phyloP scores from a whole-genome alignment of 768 basidiomycete species.

The Xerocomellus chrysenteron region DNA sequence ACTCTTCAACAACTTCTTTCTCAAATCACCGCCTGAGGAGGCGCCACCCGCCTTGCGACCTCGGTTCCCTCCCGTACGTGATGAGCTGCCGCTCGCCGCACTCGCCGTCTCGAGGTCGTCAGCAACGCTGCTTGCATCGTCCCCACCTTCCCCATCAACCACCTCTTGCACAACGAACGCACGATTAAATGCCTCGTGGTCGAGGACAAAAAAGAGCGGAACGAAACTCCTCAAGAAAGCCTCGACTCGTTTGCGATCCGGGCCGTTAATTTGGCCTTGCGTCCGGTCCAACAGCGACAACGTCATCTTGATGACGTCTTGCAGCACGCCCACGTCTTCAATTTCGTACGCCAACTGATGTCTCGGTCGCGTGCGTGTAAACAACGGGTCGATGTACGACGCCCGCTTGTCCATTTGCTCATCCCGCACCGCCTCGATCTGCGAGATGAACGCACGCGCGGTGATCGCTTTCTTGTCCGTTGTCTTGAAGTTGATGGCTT shows the following conservation, averaged over 20 bases:
- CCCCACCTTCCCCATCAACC: conserved; percentile 59
- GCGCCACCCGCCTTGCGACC: conserved; percentile 42
- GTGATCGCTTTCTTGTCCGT: conserved; percentile 85
- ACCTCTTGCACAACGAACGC: conserved; percentile 66
- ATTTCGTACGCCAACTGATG: conserved; percentile 82
- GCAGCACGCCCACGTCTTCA: conserved; percentile 72
- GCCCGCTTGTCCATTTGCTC: conserved; percentile 79
- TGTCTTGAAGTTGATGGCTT: conserved; percentile 86
- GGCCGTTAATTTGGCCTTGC: conserved; percentile 64
- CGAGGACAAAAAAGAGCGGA: conserved; percentile 75
- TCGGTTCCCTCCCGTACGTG: conserved; percentile 36
- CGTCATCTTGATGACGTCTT: conserved; percentile 85
- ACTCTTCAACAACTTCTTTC: conserved; percentile 80
- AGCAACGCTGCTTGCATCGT: conserved; percentile 36
- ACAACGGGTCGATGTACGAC: conserved; percentile 50
- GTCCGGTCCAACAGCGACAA: conserved; percentile 91
- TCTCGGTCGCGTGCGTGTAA: conserved; percentile 59
- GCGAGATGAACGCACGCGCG: conserved; percentile 72
- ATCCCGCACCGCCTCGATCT: conserved; percentile 82
- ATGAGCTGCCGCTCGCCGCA: conserved; percentile 26
- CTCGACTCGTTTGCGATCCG: conserved; percentile 82
- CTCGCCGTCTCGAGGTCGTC: conserved; percentile 41
- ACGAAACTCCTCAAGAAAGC: conserved; percentile 74
- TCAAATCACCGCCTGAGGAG: conserved; percentile 57
- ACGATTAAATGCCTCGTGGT: conserved; percentile 66